phyloP scores from a whole-genome alignment of 2,329 filamentous ascomycete species.

The Colletotrichum musicola region DNA sequence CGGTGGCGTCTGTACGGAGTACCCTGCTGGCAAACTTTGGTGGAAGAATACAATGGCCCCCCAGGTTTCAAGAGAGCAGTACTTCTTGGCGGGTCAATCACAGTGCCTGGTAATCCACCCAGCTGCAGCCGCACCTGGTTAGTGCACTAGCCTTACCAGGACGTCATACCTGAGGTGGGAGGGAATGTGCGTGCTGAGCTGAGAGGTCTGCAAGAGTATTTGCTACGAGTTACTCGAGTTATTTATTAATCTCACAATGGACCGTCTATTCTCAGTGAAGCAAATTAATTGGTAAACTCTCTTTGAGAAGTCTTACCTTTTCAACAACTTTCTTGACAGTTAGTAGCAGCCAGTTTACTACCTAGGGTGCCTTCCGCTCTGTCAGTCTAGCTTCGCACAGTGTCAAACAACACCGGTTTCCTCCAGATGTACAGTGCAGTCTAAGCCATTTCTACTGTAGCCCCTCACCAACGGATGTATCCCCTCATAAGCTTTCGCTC shows the following conservation, averaged over 20 bases:
- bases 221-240: background rate
- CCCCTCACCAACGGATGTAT: conserved; percentile 31
- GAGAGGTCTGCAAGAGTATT: background rate
- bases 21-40: background rate
- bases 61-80: background rate
- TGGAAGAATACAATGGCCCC: conserved; percentile 4
- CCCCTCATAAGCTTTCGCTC: conserved; percentile 30
- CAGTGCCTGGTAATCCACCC: conserved; percentile 19
- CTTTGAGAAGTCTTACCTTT: no score
- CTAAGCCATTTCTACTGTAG: conserved; percentile 6
- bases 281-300: no score
- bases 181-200: background rate
- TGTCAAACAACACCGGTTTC: background rate
- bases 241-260: no score
- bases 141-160: conserved; percentile 16
- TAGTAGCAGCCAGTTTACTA: no score
- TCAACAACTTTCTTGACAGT: no score
- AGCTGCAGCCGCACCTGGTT: conserved; percentile 12
- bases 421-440: background rate
- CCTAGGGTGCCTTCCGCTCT: no score
- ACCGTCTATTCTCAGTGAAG: no score
- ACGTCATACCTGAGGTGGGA: conserved; percentile 22
- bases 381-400: background rate
- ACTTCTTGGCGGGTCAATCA: conserved; percentile 10
- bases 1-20: background rate